These are phyloP conservation scores for Boechera stricta DNA, from an alignment of 345 rosid genomes.

Conservation along the genomic window DNA sequence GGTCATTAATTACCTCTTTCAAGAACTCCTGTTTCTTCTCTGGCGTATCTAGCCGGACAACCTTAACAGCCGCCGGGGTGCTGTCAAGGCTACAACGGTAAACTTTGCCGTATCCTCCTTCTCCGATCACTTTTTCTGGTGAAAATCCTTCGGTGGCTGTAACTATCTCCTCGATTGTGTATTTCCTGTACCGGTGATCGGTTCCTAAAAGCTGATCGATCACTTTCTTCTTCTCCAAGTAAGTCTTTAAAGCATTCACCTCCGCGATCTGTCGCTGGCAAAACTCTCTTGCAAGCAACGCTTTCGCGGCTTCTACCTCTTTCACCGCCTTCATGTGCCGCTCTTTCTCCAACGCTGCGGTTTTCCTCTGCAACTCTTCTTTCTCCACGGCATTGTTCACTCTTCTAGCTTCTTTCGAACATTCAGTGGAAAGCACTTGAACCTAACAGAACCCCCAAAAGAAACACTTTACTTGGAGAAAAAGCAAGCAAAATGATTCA, in stretches of 20 bases:
- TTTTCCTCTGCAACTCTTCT: conserved; percentile 63
- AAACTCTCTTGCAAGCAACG: conserved; percentile 62
- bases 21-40: conserved; percentile 78
- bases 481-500: conserved; percentile 19
- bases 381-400: conserved; percentile 67
- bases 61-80: conserved; percentile 88
- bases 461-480: conserved; percentile 15
- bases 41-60: conserved; percentile 58
- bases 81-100: conserved; percentile 78
- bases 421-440: conserved; percentile 62
- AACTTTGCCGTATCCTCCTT: conserved; percentile 89
- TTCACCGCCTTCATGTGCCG: conserved; percentile 63
- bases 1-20: conserved; percentile 61
- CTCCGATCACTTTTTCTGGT: conserved; percentile 66
- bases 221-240: conserved; percentile 69
- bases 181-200: conserved; percentile 74
- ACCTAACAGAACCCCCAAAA: conserved; percentile 52
- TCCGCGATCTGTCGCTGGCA: conserved; percentile 74
- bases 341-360: conserved; percentile 67
- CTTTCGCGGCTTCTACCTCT: conserved; percentile 76
- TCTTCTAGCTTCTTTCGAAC: conserved; percentile 56
- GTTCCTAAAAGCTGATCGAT: conserved; percentile 58
- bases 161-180: conserved; percentile 65
- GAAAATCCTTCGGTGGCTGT: conserved; percentile 72
- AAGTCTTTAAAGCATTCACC: conserved; percentile 62